Evolutionary conservation across 306 rosid species (phyloP).

Genomic region (Gynostemma pentaphyllum): DNA sequence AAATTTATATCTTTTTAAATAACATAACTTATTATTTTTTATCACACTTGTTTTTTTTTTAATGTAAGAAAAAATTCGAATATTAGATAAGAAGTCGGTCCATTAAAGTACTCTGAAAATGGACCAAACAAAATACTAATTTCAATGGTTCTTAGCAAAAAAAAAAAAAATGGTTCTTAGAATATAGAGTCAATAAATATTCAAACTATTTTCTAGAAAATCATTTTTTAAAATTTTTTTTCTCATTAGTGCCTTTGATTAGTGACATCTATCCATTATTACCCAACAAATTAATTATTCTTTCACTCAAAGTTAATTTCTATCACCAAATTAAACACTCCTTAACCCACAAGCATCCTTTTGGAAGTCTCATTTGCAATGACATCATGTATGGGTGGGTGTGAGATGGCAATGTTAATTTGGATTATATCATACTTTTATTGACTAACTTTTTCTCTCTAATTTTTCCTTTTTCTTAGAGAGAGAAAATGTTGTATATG

Average conservation of each 20-base stretch:
- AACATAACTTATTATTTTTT: no score
- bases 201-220: not conserved
- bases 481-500: not conserved
- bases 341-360: slow-evolving; percentile 5
- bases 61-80: not conserved
- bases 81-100: not conserved
- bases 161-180: no score
- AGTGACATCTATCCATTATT: not conserved
- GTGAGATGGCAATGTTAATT: not conserved
- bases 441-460: not conserved
- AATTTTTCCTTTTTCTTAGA: not conserved
- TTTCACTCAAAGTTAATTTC: slow-evolving; percentile 5
- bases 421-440: not conserved
- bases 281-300: not conserved
- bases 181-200: not conserved
- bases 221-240: not conserved
- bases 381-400: not conserved
- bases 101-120: not conserved
- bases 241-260: not conserved
- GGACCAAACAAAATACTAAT: no score
- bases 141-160: no score
- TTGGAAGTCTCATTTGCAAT: not conserved
- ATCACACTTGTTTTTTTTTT: not conserved
- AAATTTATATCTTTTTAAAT: no score
- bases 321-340: not conserved